phyloP scores from a whole-genome alignment of 78 protist genomes.

The Dictyostelium brefeldianum region DNA sequence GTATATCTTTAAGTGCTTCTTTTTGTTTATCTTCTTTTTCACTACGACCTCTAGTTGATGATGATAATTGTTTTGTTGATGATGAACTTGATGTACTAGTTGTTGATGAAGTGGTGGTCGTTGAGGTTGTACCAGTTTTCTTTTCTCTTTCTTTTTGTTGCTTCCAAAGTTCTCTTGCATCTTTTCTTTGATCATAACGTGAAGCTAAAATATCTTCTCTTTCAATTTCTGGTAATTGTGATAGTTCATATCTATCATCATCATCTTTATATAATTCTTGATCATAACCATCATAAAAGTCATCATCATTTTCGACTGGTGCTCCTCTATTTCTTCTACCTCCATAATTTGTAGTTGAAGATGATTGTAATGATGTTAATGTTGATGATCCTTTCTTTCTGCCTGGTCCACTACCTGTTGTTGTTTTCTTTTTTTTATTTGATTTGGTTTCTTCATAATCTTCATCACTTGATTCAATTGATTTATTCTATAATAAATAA shows the following conservation, averaged over 20 bases:
- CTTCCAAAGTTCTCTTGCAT: conserved; percentile 35
- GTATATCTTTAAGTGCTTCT: conserved; percentile 45
- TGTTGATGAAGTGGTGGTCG: too few species aligned
- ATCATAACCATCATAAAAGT: conserved; percentile 50
- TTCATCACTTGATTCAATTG: conserved; percentile 4
- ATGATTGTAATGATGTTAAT: background rate
- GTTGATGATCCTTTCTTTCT: conserved; percentile 33
- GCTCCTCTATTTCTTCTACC: background rate
- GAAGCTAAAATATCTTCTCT: conserved; percentile 55
- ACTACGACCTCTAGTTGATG: conserved; percentile 25
- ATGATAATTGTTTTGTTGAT: background rate
- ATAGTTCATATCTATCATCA: conserved; percentile 48
- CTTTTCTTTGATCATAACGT: conserved; percentile 66
- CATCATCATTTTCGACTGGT: conserved; percentile 23
- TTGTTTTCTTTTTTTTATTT: background rate
- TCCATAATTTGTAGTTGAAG: background rate
- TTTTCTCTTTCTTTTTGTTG: conserved; percentile 32
- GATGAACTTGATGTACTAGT: background rate
- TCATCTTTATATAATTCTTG: conserved; percentile 63
- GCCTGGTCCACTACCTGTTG: conserved; percentile 2
- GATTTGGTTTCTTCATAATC: conserved; percentile 15
- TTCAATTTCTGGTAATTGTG: conserved; percentile 45
- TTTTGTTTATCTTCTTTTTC: conserved; percentile 15
- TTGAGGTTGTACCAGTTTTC: background rate
- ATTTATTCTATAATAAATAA: background rate